A percentile compares a stretch with the other conserved stretches of the same genome.
These are phyloP conservation scores for Moesziomyces globuligerus DNA, from an alignment of 1,284 basidiomycete species.

Conservation along the genomic window DNA sequence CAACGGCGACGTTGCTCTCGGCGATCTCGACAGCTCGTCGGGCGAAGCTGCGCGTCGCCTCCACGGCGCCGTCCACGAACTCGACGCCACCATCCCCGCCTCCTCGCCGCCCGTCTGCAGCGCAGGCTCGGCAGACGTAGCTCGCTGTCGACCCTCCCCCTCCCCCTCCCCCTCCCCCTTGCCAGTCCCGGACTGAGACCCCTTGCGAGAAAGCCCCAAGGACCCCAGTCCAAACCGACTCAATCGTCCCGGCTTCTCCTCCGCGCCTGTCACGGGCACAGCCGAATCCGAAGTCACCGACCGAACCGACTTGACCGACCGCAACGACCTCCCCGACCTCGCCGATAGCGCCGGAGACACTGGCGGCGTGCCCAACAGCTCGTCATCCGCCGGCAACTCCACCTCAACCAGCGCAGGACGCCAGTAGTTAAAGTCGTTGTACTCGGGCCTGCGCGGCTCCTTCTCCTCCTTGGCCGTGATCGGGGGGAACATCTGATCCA, in stretches of 20 bases:
- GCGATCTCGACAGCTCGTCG: not conserved
- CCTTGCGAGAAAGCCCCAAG: conserved; percentile 31
- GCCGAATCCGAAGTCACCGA: conserved; percentile 36
- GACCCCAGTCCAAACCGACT: conserved; percentile 53
- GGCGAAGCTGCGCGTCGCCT: conserved; percentile 43
- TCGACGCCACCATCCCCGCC: not conserved
- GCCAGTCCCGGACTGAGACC: conserved; percentile 4
- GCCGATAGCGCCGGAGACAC: conserved; percentile 92
- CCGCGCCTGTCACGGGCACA: not conserved
- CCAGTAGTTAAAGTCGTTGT: conserved; percentile 98
- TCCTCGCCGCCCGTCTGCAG: conserved; percentile 6
- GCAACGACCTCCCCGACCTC: conserved; percentile 74
- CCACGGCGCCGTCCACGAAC: conserved; percentile 50
- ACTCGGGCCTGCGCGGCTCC: conserved; percentile 77
- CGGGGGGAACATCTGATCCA: conserved; percentile 99
- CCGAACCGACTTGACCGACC: conserved; percentile 27
- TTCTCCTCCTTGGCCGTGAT: conserved; percentile 78
- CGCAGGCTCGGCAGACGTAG: conserved; percentile 26
- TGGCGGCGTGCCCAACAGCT: conserved; percentile 76
- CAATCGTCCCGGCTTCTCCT: conserved; percentile 33
- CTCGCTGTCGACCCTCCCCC: conserved; percentile 2
- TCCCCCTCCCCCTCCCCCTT: conserved; percentile 1
- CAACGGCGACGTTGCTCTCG: conserved; percentile 44
- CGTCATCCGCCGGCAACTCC: conserved; percentile 75
- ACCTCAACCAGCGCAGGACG: conserved; percentile 76